Evolutionary conservation across 768 basidiomycete genomes (phyloP).

Genomic region (Cubamyces sp.): DNA sequence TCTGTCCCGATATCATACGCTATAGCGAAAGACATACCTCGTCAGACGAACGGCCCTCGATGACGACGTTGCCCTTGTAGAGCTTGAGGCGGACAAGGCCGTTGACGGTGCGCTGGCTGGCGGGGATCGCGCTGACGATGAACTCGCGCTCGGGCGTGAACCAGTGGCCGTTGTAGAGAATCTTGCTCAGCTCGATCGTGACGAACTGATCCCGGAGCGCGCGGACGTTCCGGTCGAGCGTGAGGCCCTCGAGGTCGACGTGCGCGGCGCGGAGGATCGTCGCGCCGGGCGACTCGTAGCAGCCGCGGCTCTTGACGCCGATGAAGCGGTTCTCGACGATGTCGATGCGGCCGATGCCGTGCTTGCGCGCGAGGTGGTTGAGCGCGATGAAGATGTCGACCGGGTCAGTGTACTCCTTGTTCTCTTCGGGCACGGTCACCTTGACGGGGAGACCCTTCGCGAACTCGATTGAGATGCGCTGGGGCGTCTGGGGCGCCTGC

Average conservation of each 20-base stretch:
- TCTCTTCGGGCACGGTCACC: constrained; percentile 60
- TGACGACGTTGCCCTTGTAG: constrained; percentile 94
- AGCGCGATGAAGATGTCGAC: constrained; percentile 94
- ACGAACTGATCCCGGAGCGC: constrained; percentile 94
- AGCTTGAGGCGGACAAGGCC: constrained; percentile 88
- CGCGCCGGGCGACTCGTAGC: constrained; percentile 97
- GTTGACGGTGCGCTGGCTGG: constrained; percentile 96
- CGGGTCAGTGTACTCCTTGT: constrained; percentile 78
- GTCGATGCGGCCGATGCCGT: constrained; percentile 96
- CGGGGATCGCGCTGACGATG: constrained; percentile 85
- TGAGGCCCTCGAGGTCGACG: constrained; percentile 95
- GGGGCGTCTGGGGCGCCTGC: constrained; percentile 76
- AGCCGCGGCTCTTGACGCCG: constrained; percentile 99
- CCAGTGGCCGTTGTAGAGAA: constrained; percentile 98
- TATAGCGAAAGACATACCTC: constrained; percentile 51
- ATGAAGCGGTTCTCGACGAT: constrained; percentile 99
- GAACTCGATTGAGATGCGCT: constrained; percentile 86
- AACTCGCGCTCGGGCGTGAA: constrained; percentile 99
- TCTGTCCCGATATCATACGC: neutral
- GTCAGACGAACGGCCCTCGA: constrained; percentile 89
- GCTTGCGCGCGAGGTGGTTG: constrained; percentile 90
- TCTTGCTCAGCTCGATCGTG: constrained; percentile 85
- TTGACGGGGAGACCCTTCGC: constrained; percentile 84
- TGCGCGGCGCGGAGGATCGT: constrained; percentile 96
- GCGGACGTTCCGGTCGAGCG: constrained; percentile 97